Conservation (phyloP, 768 basidiomycete genomes). For the Cystobasidium ongulense region DNA sequence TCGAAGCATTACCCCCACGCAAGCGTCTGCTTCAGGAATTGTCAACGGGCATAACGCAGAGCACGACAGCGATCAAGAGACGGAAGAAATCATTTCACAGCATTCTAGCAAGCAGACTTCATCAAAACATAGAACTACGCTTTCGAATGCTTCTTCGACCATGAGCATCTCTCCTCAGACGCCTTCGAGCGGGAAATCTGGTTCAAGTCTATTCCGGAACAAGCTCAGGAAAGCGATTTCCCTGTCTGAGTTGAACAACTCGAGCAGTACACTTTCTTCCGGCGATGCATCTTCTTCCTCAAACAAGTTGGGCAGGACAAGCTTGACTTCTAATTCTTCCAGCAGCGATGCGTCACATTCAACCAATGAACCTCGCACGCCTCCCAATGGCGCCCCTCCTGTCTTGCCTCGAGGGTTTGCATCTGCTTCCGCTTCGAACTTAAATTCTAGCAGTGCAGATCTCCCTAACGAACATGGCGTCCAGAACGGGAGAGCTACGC, state of each 20-base stretch:
- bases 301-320: slow-evolving; percentile 21
- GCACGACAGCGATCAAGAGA: slow-evolving; percentile 20
- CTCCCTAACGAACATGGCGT: slow-evolving; percentile 44
- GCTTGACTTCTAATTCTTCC: slow-evolving; percentile 24
- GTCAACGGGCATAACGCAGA: background rate
- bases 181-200: slow-evolving; percentile 14
- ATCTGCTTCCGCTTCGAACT: slow-evolving; percentile 2
- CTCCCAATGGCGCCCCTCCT: slow-evolving; percentile 30
- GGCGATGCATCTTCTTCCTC: background rate
- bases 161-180: slow-evolving; percentile 11
- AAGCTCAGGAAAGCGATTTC: slow-evolving; percentile 22
- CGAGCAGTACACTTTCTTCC: background rate
- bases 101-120: background rate
- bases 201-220: slow-evolving; percentile 10
- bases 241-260: slow-evolving; percentile 14
- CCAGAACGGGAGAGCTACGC: slow-evolving; percentile 12
- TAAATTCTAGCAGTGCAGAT: background rate
- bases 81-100: background rate
- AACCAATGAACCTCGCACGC: slow-evolving; percentile 31
- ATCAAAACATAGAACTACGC: slow-evolving; percentile 1
- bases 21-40: background rate
- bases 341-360: slow-evolving; percentile 24
- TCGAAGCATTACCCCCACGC: slow-evolving; percentile 22
- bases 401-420: background rate
- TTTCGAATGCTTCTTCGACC: slow-evolving; percentile 12